phyloP scores from a whole-genome alignment of 345 rosid species.

The Hibiscus mutabilis region DNA sequence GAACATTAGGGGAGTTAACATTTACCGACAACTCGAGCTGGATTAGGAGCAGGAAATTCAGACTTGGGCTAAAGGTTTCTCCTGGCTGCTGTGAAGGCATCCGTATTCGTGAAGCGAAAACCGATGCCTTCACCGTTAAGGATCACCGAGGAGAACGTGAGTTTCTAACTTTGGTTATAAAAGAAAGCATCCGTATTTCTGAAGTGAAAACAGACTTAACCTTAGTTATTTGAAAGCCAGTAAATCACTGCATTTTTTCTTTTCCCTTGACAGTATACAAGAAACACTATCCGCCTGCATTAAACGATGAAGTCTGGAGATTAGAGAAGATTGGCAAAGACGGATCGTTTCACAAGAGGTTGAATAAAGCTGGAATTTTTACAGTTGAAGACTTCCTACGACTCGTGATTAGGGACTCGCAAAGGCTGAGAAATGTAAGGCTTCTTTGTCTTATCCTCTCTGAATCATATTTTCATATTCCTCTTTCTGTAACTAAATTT shows the following conservation, averaged over 20 bases:
- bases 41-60: slow-evolving; percentile 97
- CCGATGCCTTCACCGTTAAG: slow-evolving; percentile 96
- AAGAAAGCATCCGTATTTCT: background rate
- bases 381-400: slow-evolving; percentile 85
- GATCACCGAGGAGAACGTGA: slow-evolving; percentile 97
- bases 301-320: slow-evolving; percentile 94
- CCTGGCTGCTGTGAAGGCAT: slow-evolving; percentile 71
- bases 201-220: background rate
- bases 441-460: slow-evolving; percentile 11
- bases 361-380: slow-evolving; percentile 69
- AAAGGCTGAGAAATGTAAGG: slow-evolving; percentile 72
- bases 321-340: slow-evolving; percentile 97
- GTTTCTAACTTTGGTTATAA: slow-evolving; percentile 16
- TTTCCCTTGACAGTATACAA: slow-evolving; percentile 58
- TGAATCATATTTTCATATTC: background rate
- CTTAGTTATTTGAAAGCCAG: background rate
- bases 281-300: slow-evolving; percentile 95
- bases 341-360: slow-evolving; percentile 94
- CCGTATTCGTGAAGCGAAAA: slow-evolving; percentile 90
- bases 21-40: slow-evolving; percentile 98
- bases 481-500: slow-evolving; percentile 13
- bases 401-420: slow-evolving; percentile 76
- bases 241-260: slow-evolving; percentile 1
- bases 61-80: slow-evolving; percentile 80
- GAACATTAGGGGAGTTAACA: slow-evolving; percentile 85